phyloP scores from a whole-genome alignment of 169 alveolate genomes.

The Plasmodium blacklocki region DNA sequence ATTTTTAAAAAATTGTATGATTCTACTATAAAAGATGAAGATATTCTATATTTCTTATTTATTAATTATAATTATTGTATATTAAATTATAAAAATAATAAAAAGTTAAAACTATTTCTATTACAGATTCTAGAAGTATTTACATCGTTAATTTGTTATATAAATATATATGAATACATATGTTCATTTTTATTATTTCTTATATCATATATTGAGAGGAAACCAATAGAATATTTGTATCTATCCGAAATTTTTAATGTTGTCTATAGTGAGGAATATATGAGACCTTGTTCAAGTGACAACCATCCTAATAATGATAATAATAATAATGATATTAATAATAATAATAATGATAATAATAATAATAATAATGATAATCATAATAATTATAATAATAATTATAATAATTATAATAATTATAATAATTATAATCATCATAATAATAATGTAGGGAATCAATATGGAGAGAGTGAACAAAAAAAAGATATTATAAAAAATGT shows the following conservation, averaged over 20 bases:
- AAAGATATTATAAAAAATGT: too few relatives aligned
- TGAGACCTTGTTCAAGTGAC: background rate
- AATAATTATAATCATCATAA: too few relatives aligned
- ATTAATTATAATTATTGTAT: constrained; percentile 69
- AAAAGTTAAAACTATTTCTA: constrained; percentile 3
- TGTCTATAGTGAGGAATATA: background rate
- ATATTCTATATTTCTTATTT: constrained; percentile 39
- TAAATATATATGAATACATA: constrained; percentile 53
- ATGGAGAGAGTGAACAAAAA: too few relatives aligned
- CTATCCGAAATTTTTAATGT: background rate
- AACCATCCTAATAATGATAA: too few relatives aligned
- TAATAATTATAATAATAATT: too few relatives aligned
- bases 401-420: too few relatives aligned
- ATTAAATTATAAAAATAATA: constrained; percentile 19
- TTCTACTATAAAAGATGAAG: background rate
- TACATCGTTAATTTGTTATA: constrained; percentile 17
- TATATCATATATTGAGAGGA: constrained; percentile 26
- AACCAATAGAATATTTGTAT: constrained; percentile 24
- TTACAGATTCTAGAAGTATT: constrained; percentile 21
- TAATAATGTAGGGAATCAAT: too few relatives aligned
- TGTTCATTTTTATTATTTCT: constrained; percentile 20
- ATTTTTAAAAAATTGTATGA: background rate
- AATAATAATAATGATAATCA: too few relatives aligned
- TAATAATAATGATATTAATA: too few relatives aligned
- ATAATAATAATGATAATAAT: too few relatives aligned